These are phyloP conservation scores for Panicum hallii DNA, from an alignment of 202 grass and related monocot species.

Conservation along the genomic window DNA sequence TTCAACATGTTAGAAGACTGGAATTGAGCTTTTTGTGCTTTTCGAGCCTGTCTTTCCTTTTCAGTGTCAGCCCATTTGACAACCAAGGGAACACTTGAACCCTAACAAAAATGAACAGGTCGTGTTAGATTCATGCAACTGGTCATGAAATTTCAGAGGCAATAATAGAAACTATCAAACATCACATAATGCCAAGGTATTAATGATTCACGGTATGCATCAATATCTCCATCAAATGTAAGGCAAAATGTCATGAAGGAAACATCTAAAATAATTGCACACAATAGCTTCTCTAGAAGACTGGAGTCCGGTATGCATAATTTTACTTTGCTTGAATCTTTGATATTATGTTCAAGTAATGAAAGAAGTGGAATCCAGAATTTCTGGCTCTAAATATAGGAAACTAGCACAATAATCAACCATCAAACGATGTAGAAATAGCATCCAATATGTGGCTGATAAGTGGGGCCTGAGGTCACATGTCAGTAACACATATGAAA, in stretches of 20 bases:
- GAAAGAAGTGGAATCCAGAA: slow-evolving; percentile 1
- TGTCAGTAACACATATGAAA: neutral
- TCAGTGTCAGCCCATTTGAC: slow-evolving; percentile 99
- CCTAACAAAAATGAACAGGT: slow-evolving; percentile 56
- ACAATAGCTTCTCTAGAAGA: neutral
- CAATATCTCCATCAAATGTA: neutral
- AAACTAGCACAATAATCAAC: neutral
- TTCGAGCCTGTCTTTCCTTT: slow-evolving; percentile 93
- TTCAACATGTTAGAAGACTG: slow-evolving; percentile 72
- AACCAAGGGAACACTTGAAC: slow-evolving; percentile 97
- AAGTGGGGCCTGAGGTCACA: neutral
- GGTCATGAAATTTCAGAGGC: slow-evolving; percentile 14
- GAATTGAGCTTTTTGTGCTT: slow-evolving; percentile 87
- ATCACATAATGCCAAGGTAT: neutral
- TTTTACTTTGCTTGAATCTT: slow-evolving; percentile 1
- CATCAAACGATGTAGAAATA: neutral
- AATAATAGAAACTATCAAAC: slow-evolving; percentile 26
- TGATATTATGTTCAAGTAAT: neutral
- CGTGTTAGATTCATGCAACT: slow-evolving; percentile 31
- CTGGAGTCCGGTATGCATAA: neutral
- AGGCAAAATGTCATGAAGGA: neutral
- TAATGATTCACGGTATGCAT: neutral
- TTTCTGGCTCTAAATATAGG: neutral
- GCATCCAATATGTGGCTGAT: neutral
- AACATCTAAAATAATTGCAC: slow-evolving; percentile 2